Evolutionary conservation across 2,329 filamentous ascomycete species (phyloP).

Genomic region (Diaporthe sp.): DNA sequence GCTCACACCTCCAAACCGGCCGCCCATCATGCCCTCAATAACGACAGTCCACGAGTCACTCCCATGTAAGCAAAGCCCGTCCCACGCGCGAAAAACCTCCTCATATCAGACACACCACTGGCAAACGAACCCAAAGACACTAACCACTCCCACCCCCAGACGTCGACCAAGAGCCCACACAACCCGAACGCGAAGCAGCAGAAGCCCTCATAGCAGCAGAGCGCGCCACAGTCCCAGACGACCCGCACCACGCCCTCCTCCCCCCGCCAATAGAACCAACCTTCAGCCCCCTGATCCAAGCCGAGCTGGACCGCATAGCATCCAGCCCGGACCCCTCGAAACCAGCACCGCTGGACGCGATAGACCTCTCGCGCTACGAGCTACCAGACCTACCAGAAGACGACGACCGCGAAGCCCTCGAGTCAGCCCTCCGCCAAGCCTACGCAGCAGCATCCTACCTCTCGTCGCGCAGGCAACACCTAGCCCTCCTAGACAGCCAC

Average conservation of each 20-base stretch:
- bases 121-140: neutral
- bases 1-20: neutral
- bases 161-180: slow-evolving; percentile 80
- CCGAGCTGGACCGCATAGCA: slow-evolving; percentile 76
- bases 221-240: slow-evolving; percentile 54
- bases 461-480: slow-evolving; percentile 60
- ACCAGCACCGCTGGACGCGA: slow-evolving; percentile 65
- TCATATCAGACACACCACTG: neutral
- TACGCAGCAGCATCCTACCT: slow-evolving; percentile 65
- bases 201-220: slow-evolving; percentile 77
- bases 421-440: slow-evolving; percentile 69
- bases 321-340: slow-evolving; percentile 48
- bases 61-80: slow-evolving; percentile 68
- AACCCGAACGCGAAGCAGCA: slow-evolving; percentile 71
- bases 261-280: slow-evolving; percentile 60
- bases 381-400: slow-evolving; percentile 65
- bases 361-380: slow-evolving; percentile 88
- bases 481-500: slow-evolving; percentile 80
- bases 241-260: slow-evolving; percentile 67
- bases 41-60: slow-evolving; percentile 81
- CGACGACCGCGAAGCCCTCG: slow-evolving; percentile 55
- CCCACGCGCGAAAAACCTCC: slow-evolving; percentile 30
- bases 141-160: slow-evolving; percentile 60
- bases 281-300: slow-evolving; percentile 74
- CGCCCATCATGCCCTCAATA: slow-evolving; percentile 70